phyloP scores from a whole-genome alignment of 1,284 basidiomycete species.

The Sphaerobolus stellatus region DNA sequence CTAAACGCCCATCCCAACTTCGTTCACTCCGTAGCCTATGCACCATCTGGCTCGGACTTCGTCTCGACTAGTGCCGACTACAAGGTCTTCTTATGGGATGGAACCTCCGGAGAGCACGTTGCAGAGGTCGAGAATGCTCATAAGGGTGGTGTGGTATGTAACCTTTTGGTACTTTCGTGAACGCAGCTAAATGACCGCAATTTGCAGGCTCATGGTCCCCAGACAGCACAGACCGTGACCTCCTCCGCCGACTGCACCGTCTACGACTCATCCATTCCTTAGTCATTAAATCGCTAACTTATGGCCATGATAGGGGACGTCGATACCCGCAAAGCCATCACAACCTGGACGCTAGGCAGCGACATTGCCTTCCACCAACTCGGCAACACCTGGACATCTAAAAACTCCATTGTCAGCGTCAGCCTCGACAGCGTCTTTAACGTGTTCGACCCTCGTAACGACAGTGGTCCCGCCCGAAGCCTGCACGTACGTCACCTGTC shows the following conservation, averaged over 20 bases:
- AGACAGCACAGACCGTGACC: slow-evolving; percentile 73
- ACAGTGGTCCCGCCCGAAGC: slow-evolving; percentile 57
- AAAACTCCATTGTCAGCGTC: slow-evolving; percentile 77
- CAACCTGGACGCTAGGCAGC: slow-evolving; percentile 70
- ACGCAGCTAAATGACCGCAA: slow-evolving; percentile 37
- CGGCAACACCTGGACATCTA: slow-evolving; percentile 80
- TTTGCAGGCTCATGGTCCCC: slow-evolving; percentile 78
- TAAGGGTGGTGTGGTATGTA: slow-evolving; percentile 73
- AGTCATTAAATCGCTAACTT: neutral
- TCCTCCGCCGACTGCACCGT: slow-evolving; percentile 89
- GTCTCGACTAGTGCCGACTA: slow-evolving; percentile 90
- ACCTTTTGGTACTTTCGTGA: no score
- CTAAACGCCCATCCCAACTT: slow-evolving; percentile 92
- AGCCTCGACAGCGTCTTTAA: slow-evolving; percentile 85
- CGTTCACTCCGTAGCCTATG: slow-evolving; percentile 88
- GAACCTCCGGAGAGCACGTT: slow-evolving; percentile 81
- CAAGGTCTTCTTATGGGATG: slow-evolving; percentile 91
- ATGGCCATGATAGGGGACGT: slow-evolving; percentile 85
- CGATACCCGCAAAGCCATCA: slow-evolving; percentile 62
- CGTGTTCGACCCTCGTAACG: slow-evolving; percentile 77
- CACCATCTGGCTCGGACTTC: slow-evolving; percentile 81
- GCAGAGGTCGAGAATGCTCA: slow-evolving; percentile 75
- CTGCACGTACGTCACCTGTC: slow-evolving; percentile 53
- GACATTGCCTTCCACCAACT: slow-evolving; percentile 81
- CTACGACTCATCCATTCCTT: slow-evolving; percentile 44